A percentile compares a stretch with the other conserved stretches of the same genome.
These are phyloP conservation scores for Alternaria consortialis DNA, from an alignment of 2,329 filamentous ascomycete species.

Conservation along the genomic window DNA sequence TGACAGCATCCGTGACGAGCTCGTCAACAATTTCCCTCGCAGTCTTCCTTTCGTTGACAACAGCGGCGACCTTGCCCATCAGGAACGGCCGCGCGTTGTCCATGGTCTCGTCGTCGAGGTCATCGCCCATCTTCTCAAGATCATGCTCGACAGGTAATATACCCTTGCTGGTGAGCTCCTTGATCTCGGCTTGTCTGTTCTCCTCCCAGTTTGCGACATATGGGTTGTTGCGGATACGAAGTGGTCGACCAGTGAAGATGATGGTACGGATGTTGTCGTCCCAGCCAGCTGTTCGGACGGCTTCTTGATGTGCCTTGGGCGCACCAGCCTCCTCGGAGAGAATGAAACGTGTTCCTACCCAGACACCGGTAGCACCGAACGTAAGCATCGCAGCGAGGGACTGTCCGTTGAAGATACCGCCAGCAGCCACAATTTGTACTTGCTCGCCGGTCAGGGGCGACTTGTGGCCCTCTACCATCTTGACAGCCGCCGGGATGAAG, in stretches of 20 bases:
- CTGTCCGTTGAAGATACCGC: slow-evolving; percentile 92
- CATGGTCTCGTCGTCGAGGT: slow-evolving; percentile 80
- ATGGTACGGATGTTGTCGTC: slow-evolving; percentile 97
- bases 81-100: slow-evolving; percentile 90
- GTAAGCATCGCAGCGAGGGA: slow-evolving; percentile 88
- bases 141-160: slow-evolving; percentile 94
- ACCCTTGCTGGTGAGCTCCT: slow-evolving; percentile 87
- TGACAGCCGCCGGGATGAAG: slow-evolving; percentile 90
- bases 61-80: slow-evolving; percentile 96
- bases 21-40: slow-evolving; percentile 95
- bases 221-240: slow-evolving; percentile 90
- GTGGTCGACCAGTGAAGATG: slow-evolving; percentile 96
- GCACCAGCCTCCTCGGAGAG: slow-evolving; percentile 94
- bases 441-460: slow-evolving; percentile 86
- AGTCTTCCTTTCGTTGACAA: slow-evolving; percentile 89
- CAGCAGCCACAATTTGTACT: slow-evolving; percentile 91
- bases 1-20: slow-evolving; percentile 83
- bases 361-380: slow-evolving; percentile 91
- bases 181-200: slow-evolving; percentile 89
- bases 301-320: slow-evolving; percentile 92
- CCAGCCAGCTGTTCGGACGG: slow-evolving; percentile 87
- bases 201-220: slow-evolving; percentile 98
- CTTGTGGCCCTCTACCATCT: slow-evolving; percentile 80
- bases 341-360: slow-evolving; percentile 97
- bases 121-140: slow-evolving; percentile 78